These are phyloP conservation scores for Hypoxylon perforatum DNA, from an alignment of 495 filamentous ascomycete species.

Conservation along the genomic window DNA sequence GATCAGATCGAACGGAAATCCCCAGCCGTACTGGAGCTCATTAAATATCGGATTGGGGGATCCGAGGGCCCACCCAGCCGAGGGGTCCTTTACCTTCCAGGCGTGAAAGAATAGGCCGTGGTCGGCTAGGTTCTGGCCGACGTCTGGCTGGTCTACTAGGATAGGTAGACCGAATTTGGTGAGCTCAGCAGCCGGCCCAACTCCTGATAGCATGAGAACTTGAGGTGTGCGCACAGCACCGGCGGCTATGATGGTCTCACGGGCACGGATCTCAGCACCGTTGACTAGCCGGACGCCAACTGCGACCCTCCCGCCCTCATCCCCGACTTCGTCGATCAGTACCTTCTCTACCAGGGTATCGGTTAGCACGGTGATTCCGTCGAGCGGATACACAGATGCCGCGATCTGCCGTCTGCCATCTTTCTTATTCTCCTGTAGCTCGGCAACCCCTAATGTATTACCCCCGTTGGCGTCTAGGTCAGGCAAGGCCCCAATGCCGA, in stretches of 20 bases:
- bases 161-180: conserved; percentile 56
- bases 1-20: conserved; percentile 47
- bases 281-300: conserved; percentile 35
- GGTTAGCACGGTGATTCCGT: conserved; percentile 42
- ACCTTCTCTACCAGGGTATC: conserved; percentile 42
- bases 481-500: conserved; percentile 40
- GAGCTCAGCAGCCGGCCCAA: conserved; percentile 61
- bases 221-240: conserved; percentile 65
- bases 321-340: conserved; percentile 20
- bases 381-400: conserved; percentile 43
- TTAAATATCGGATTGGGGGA: conserved; percentile 42
- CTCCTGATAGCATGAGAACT: conserved; percentile 67
- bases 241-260: conserved; percentile 62
- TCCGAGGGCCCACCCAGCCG: conserved; percentile 45
- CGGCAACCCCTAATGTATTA: conserved; percentile 44
- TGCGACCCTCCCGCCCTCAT: conserved; percentile 16
- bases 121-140: conserved; percentile 57
- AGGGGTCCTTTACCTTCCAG: conserved; percentile 51
- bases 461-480: conserved; percentile 45
- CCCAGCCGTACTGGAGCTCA: conserved; percentile 45
- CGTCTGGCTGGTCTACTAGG: conserved; percentile 55
- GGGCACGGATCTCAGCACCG: conserved; percentile 27
- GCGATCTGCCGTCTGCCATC: conserved; percentile 51
- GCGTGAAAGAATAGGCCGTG: conserved; percentile 43
- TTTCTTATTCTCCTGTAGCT: conserved; percentile 46